Evolutionary conservation across 129 eudicot species (phyloP), one percentile per base, ranked within the genome.

Genomic region (Escallonia rubra): DNA sequence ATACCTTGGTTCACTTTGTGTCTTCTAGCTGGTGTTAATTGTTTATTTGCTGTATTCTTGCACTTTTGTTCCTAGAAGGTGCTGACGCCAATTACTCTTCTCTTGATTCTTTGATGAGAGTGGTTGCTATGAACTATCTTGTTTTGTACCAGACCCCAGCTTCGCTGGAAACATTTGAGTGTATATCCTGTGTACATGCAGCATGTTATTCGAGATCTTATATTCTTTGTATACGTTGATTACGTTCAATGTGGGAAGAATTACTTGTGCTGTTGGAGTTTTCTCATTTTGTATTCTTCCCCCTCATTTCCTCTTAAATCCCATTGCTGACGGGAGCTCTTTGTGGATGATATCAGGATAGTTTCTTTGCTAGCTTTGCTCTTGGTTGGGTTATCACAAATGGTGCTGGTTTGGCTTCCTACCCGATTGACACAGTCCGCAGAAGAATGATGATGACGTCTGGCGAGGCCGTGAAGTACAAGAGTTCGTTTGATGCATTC

Each of bases 381-480:
- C 59, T 65, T 1, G 69, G 69, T 10, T 65, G 69, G 69, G 69
- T 65, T 41, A 65, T 65, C 59, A 65, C 69, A 38, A 65, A 65
- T 13, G 69, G 69, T 47, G 69, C 69, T 39, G 69, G 69, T 34
- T 58, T 65, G 13, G 69, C 69, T 38, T 65, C 69, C 11, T 65
- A 65, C 59, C 69, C 69, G 16, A 65, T 65, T 49, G 69, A 65
- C 59, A 65, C 69, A 1, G 69, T 65, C 59, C 69, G 69, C 15
- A 65, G 69, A 65, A 65, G 69, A 65, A 65, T 65, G 69, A 65
- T 65, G 69, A 65, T 65, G 69, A 65, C 69, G 23, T 65, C 69
- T 11, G 69, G 69, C 40, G 69, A 65, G 50, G 69, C 69, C 52
- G 69, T 65, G 6, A 65, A 65, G 69, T 65, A 65, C 69, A 65